Percentiles rank a stretch among this genome's conserved stretches.
Evolutionary conservation across 2,329 filamentous ascomycete species (phyloP).

Genomic region (Ophiostoma populinum): DNA sequence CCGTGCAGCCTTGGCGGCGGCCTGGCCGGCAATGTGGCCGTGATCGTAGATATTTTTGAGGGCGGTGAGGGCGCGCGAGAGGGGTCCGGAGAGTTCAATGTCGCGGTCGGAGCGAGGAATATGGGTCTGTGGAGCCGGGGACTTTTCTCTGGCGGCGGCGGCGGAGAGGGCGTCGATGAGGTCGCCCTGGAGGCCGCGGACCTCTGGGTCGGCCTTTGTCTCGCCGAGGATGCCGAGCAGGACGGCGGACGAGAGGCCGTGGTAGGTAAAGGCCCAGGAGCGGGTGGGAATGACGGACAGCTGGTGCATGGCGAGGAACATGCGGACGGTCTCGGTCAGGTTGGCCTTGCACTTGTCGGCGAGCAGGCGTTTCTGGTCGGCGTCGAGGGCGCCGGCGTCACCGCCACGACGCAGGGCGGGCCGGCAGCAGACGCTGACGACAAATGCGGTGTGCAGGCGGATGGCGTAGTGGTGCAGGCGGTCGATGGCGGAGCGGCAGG

Average conservation of each 20-base stretch:
- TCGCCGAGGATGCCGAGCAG: slow-evolving; percentile 46
- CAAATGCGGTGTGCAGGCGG: slow-evolving; percentile 46
- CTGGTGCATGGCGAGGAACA: slow-evolving; percentile 54
- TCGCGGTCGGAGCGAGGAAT: slow-evolving; percentile 39
- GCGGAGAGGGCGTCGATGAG: slow-evolving; percentile 46
- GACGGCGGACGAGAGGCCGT: slow-evolving; percentile 47
- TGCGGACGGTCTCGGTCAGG: slow-evolving; percentile 46
- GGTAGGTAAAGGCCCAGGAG: slow-evolving; percentile 52
- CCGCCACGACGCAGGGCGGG: slow-evolving; percentile 39
- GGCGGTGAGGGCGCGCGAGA: slow-evolving; percentile 42
- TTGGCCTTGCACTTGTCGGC: slow-evolving; percentile 43
- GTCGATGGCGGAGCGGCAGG: slow-evolving; percentile 46
- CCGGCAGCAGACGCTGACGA: slow-evolving; percentile 47
- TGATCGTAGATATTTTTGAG: slow-evolving; percentile 51
- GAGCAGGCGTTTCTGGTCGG: slow-evolving; percentile 34
- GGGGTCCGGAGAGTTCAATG: slow-evolving; percentile 42
- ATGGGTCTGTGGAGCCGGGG: slow-evolving; percentile 30
- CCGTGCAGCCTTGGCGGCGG: background rate
- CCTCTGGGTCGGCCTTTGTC: slow-evolving; percentile 44
- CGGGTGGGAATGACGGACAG: slow-evolving; percentile 48
- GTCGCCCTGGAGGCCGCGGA: slow-evolving; percentile 45
- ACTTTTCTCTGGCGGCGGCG: slow-evolving; percentile 44
- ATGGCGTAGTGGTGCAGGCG: slow-evolving; percentile 47
- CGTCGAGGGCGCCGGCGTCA: slow-evolving; percentile 30
- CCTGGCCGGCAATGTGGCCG: slow-evolving; percentile 34